Evolutionary conservation across 2,329 filamentous ascomycete species (phyloP), one percentile per base, ranked within the genome.

Genomic region (Teratosphaeria nubilosa): DNA sequence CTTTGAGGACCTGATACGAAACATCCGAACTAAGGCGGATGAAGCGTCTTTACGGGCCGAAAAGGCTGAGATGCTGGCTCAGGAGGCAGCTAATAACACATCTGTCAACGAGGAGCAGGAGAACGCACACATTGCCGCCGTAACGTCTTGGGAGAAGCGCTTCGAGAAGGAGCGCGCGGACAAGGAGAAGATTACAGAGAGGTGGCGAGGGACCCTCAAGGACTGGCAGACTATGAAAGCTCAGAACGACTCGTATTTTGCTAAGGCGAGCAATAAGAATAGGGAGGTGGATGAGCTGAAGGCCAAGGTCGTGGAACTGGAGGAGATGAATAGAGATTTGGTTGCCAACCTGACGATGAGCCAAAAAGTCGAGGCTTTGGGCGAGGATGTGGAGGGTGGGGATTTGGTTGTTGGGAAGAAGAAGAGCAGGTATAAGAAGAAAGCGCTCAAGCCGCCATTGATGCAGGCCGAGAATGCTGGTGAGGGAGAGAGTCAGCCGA

Each of bases 1-100:
- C 74, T 99, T 95, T 66, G 92, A 97, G 71, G 92, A 95, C 65
- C 85, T 95, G 71, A 82, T 99, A 56, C 87, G 86, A 67, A 90
- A 95, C 62, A 90, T 90, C 0, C 91, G 87, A 0, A 90, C 95
- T 73, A 97, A 97, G 75, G 91, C 91, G 0, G 82, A 86, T 1
- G 84, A 87, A 67, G 90, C 91, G 0, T 80, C 83, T 0, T 78
- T 83, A 0, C 79, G 82, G 0, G 89, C 88, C 0, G 85, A 88
- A 60, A 78, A 79, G 53, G 86, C 88, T 0, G 75, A 76, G 0
- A 27, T 14, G 24, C 25, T 53, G 51, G 22, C 51, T 11, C 22
- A 30, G 20, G 41, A 48, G 10, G 41, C n/a, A 10, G 41, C 41
- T 16, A 48, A 22, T 20, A 22, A 48, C 9, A 20, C n/a, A 10